Evolutionary conservation across 2,329 filamentous ascomycete genomes (phyloP).

Genomic region (Verticillium isaacii): DNA sequence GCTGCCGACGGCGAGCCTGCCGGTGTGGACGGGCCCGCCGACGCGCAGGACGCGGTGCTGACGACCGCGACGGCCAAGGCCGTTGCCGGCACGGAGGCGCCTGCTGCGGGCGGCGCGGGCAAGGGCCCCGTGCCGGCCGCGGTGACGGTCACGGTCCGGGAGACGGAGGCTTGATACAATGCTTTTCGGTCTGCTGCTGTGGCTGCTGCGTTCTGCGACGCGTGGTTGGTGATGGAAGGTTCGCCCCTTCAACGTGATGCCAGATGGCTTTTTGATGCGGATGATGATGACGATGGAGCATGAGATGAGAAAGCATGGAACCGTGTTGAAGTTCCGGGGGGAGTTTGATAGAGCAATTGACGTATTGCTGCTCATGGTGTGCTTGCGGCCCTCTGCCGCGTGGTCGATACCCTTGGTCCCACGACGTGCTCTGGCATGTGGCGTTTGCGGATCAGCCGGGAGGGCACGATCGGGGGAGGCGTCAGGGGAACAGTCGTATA

Average conservation of each 20-base stretch:
- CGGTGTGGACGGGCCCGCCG: background rate
- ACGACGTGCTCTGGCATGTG: background rate
- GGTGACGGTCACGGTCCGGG: constrained; percentile 11
- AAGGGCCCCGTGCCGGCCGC: background rate
- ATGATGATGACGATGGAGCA: background rate
- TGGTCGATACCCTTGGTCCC: background rate
- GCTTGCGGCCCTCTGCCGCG: background rate
- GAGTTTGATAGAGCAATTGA: background rate
- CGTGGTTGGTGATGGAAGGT: background rate
- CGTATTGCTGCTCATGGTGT: background rate
- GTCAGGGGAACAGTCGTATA: background rate
- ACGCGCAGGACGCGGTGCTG: constrained; percentile 2
- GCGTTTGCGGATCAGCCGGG: background rate
- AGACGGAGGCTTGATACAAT: constrained; percentile 3
- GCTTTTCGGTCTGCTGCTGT: constrained; percentile 1
- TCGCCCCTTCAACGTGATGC: constrained; percentile 14
- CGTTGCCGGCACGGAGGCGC: background rate
- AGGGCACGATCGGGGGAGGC: background rate
- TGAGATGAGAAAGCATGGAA: no score
- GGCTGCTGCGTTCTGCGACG: background rate
- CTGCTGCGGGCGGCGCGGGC: background rate
- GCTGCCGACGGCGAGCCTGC: background rate
- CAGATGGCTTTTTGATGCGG: constrained; percentile 2
- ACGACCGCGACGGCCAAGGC: constrained; percentile 2
- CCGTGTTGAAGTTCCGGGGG: background rate